phyloP scores from a whole-genome alignment of 169 alveolate genomes.

The Pseudocohnilembus persalinus region DNA sequence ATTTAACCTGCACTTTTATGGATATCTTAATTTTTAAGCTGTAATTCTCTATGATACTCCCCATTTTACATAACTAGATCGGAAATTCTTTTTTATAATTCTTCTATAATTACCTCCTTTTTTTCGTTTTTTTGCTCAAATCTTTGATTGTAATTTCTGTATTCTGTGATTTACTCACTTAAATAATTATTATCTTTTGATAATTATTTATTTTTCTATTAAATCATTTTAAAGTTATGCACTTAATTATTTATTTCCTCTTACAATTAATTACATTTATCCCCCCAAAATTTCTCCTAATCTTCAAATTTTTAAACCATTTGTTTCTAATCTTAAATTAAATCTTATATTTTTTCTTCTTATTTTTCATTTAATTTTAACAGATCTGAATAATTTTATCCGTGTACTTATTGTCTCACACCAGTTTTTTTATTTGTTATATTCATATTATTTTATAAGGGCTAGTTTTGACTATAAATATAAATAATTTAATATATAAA shows the following conservation, averaged over 20 bases:
- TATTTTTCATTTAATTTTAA: no score
- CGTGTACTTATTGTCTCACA: not conserved
- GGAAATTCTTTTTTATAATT: constrained; percentile 2
- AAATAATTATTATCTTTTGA: not conserved
- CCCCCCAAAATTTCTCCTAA: not conserved
- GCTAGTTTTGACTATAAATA: not conserved
- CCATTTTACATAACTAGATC: constrained; percentile 22
- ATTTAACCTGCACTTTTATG: constrained; percentile 1
- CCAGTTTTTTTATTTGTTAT: no score
- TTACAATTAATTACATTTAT: no score
- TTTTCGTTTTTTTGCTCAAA: constrained; percentile 16
- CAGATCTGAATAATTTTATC: not conserved
- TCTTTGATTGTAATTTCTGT: constrained; percentile 8
- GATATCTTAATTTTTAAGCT: not conserved
- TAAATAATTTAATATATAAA: no score
- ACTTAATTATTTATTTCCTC: not conserved
- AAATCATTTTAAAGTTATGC: not conserved
- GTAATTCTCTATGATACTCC: constrained; percentile 10
- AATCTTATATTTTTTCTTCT: not conserved
- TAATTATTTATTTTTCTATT: not conserved
- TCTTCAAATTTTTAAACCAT: not conserved
- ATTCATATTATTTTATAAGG: not conserved
- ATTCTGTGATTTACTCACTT: not conserved
- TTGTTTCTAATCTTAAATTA: not conserved
- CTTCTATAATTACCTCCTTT: constrained; percentile 13